These are phyloP conservation scores for Yamadazyma dendronema DNA, from an alignment of 1,139 yeast genomes.

Conservation along the genomic window DNA sequence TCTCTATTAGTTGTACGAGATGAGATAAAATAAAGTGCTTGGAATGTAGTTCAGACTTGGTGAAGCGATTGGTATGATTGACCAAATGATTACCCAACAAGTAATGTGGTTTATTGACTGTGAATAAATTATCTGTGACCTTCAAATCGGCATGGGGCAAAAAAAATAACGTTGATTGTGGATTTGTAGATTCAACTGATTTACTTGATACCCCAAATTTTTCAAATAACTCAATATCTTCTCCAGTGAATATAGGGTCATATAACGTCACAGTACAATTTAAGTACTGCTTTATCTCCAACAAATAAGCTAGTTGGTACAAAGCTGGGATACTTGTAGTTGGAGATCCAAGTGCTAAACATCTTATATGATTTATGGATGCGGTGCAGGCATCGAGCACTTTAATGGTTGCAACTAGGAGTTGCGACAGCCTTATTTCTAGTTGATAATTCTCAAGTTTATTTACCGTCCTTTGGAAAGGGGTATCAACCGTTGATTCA, in stretches of 20 bases:
- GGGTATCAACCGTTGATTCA: no score
- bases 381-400: not conserved
- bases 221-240: constrained; percentile 39
- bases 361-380: constrained; percentile 38
- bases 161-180: constrained; percentile 40
- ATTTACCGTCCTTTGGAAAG: not conserved
- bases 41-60: constrained; percentile 37
- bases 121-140: constrained; percentile 49
- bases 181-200: not conserved
- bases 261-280: constrained; percentile 41
- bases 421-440: not conserved
- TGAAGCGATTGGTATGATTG: constrained; percentile 52
- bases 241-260: constrained; percentile 59
- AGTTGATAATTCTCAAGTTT: not conserved
- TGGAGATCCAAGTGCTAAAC: constrained; percentile 75
- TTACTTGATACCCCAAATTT: constrained; percentile 13
- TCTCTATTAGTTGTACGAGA: constrained; percentile 29
- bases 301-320: constrained; percentile 61
- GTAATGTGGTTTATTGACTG: constrained; percentile 26
- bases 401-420: not conserved
- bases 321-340: constrained; percentile 54
- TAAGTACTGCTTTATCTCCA: constrained; percentile 31
- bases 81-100: constrained; percentile 50
- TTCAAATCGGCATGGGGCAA: constrained; percentile 75
- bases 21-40: constrained; percentile 43